Percentiles rank a stretch among this genome's conserved stretches.
Conservation (phyloP, 495 filamentous ascomycete genomes). For the Halenospora varia region DNA sequence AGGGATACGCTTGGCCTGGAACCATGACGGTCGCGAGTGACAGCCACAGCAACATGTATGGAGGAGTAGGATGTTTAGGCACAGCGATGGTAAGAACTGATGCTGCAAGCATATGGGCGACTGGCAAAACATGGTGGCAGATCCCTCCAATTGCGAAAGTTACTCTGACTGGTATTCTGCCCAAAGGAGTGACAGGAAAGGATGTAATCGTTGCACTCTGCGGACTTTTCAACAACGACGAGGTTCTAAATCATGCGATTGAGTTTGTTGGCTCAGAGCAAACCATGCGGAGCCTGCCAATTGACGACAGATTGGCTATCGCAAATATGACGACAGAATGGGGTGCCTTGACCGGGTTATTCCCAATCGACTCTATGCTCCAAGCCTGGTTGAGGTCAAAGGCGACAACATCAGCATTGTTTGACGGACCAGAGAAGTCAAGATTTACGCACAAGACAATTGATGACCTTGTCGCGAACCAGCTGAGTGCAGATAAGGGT, state of each 20-base stretch:
- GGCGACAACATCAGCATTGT: constrained; percentile 65
- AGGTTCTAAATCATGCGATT: constrained; percentile 89
- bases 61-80: constrained; percentile 73
- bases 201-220: constrained; percentile 92
- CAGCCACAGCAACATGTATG: constrained; percentile 86
- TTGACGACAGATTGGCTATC: constrained; percentile 81
- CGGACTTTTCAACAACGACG: constrained; percentile 81
- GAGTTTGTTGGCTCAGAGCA: constrained; percentile 81
- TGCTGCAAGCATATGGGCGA: constrained; percentile 83
- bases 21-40: constrained; percentile 80
- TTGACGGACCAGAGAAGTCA: constrained; percentile 31
- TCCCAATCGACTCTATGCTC: constrained; percentile 76
- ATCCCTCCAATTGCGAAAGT: constrained; percentile 82
- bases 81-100: constrained; percentile 86
- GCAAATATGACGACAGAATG: constrained; percentile 97
- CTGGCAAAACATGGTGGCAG: constrained; percentile 83
- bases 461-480: constrained; percentile 66
- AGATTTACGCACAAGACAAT: constrained; percentile 67
- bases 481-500: constrained; percentile 65
- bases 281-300: constrained; percentile 67
- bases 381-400: constrained; percentile 73
- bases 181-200: constrained; percentile 84
- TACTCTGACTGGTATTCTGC: constrained; percentile 70
- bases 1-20: constrained; percentile 68
- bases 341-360: constrained; percentile 78